Base-by-base conservation (phyloP, 768 basidiomycete species). In the Neoboletus brunneissimus region DNA sequence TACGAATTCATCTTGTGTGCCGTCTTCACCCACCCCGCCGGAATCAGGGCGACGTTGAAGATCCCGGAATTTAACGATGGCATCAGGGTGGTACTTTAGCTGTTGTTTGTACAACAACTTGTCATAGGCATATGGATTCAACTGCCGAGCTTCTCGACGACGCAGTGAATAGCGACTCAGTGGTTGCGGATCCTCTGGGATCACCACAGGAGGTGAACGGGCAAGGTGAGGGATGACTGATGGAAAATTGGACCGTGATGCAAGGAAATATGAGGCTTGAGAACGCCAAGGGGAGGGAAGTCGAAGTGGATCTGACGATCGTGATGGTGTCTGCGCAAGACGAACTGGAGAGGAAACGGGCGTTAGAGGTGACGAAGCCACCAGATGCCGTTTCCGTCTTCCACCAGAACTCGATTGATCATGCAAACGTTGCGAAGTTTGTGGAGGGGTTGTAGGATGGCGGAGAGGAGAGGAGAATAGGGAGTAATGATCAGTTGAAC, bases 81-180 rank as follows among this genome's bases (percentile, higher is more conserved):
- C 89, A 22, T 90, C 89, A 3, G 87, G 88, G 57, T 78, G 80
- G 1, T 66, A 60, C 31, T 75, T 75, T 59, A 90, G 69, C 49
- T 78, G 76, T 15, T 69, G 67, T 53, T 81, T 78, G 66, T 90
- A 90, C 37, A 70, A 40, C 12, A 73, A 41, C 50, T 79, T 73
- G 55, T 90, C 88, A 34, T 78, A 77, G 12, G 75, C 76, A 61
- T 85, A 91, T 1, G 89, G 89, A 13, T 81, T 77, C 16, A 84
- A 57, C 64, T 91, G 89, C 20, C 78, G 74, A 37, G 77, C 68
- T 32, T 78, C 72, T 22, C 89, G 81, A 45, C 65, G 62, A 35
- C 88, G 83, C 37, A 89, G 72, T 1, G 81, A 71, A 65, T 88
- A 87, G 32, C 84, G 75, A 27, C 62, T 53, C 29, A 60, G 46